Base-by-base conservation (phyloP, 2,329 filamentous ascomycete species). In the Colletotrichum cuscutae region DNA sequence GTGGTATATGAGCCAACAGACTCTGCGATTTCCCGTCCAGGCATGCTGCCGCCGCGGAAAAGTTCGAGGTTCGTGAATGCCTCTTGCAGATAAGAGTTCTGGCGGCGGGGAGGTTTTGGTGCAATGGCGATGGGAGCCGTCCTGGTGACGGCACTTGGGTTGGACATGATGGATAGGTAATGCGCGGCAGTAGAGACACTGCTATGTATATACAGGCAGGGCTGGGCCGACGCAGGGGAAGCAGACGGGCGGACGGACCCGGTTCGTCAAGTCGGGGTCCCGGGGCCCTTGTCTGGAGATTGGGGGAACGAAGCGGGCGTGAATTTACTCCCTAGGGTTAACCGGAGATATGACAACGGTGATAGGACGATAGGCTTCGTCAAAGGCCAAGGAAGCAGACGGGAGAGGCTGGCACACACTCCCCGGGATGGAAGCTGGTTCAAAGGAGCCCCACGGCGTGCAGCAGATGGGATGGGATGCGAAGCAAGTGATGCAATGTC, bases 81-180 rank as follows among this genome's bases (percentile, higher is more conserved):
- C 77, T 85, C 84, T 76, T 87, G 87, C 75, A 84, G 86, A 78
- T 84, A 75, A 79, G 84, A 75, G 79, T 82, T 76, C 82, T 81
- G 80, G 49, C 79, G 79, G 74, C 79, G 84, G 74, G 86, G 84
- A 74, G 88, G 88, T 80, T 91, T 90, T 76, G 90, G 89, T 75
- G 90, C 90, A 80, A 92, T 92, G 80, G 90, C 87, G 80, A 92
- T 92, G 77, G 90, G 90, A 79, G 89, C 89, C 83, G 90, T 91
- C 81, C 90, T 85, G 75, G 87, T 85, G 80, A 91, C 84, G 78
- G 86, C 82, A 78, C 82, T 84, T 76, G 88, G 84, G 77, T 85
- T 87, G 77, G 89, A 87, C 87, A 90, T 90, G 82, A 79, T 79
- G 81, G 78, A 79, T 78, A 78, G 75, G 76, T 77, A 77, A 65